These are phyloP conservation scores for Colletotrichum shisoi DNA, from an alignment of 2,329 filamentous ascomycete species.

Conservation along the genomic window DNA sequence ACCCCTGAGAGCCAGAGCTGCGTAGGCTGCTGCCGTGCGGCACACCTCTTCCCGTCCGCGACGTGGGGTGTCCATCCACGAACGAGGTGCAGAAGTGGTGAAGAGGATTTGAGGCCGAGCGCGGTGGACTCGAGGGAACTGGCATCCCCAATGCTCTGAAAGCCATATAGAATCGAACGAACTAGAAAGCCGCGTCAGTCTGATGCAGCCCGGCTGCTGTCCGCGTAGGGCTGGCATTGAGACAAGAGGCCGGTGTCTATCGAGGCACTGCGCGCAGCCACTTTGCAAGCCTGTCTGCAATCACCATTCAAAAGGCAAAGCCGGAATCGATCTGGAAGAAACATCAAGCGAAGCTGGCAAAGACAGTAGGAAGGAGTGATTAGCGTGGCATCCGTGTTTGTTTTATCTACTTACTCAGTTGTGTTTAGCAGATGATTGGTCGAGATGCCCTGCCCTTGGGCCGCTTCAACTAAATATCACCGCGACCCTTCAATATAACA, in stretches of 20 bases:
- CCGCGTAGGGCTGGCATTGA: neutral
- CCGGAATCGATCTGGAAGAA: neutral
- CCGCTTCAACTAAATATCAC: too few relatives aligned
- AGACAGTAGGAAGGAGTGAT: neutral
- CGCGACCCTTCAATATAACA: neutral
- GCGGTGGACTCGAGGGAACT: neutral
- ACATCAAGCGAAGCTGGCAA: neutral
- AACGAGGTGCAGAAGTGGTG: neutral
- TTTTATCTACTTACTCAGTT: neutral
- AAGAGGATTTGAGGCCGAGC: neutral
- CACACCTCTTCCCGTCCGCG: neutral
- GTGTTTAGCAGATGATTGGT: neutral
- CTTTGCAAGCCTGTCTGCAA: neutral
- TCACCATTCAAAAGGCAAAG: neutral
- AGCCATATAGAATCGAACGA: neutral
- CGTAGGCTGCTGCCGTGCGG: constrained; percentile 3
- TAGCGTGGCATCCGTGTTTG: neutral
- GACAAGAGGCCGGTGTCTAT: neutral
- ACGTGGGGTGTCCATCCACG: neutral
- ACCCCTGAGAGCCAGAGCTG: constrained; percentile 6
- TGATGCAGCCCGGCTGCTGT: neutral
- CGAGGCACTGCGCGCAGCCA: neutral
- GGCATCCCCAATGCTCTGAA: neutral
- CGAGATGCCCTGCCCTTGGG: neutral
- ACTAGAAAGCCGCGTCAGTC: neutral